Conservation (phyloP, 1,139 yeast species). For the Candida neerlandica region DNA sequence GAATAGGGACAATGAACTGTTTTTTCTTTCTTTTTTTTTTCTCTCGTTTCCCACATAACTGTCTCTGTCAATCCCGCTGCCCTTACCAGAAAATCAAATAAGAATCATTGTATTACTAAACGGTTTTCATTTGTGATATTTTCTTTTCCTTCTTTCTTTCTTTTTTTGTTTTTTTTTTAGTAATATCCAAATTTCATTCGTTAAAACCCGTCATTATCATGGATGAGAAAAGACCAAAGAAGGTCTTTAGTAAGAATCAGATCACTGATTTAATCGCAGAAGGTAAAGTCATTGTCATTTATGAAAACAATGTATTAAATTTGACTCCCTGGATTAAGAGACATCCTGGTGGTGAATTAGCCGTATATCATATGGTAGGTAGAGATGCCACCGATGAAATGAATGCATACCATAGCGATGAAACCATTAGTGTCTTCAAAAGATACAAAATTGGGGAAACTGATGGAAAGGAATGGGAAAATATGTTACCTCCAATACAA, state of each 20-base stretch:
- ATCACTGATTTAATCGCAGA: conserved; percentile 54
- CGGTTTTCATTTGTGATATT: too few species aligned
- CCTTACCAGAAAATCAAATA: too few species aligned
- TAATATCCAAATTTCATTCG: too few species aligned
- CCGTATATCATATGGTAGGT: conserved; percentile 82
- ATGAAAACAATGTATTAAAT: conserved; percentile 59
- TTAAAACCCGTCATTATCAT: too few species aligned
- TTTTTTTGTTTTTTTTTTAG: background rate
- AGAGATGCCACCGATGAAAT: conserved; percentile 91
- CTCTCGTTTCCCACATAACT: too few species aligned
- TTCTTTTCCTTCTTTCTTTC: too few species aligned
- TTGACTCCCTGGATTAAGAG: conserved; percentile 68
- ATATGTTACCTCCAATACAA: conserved; percentile 85
- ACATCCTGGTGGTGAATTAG: conserved; percentile 92
- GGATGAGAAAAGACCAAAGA: conserved; percentile 4
- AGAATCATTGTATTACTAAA: too few species aligned
- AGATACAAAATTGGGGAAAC: conserved; percentile 67
- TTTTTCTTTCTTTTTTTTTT: too few species aligned
- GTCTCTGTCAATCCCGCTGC: too few species aligned
- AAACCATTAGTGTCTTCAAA: conserved; percentile 51
- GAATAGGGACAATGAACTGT: too few species aligned
- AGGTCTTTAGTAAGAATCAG: conserved; percentile 21
- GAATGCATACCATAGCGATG: conserved; percentile 74
- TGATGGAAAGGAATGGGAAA: conserved; percentile 62
- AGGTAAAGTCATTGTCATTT: conserved; percentile 74